Evolutionary conservation across 371 early-diverging fungal species (phyloP).

Genomic region (Rhizopus stolonifer): DNA sequence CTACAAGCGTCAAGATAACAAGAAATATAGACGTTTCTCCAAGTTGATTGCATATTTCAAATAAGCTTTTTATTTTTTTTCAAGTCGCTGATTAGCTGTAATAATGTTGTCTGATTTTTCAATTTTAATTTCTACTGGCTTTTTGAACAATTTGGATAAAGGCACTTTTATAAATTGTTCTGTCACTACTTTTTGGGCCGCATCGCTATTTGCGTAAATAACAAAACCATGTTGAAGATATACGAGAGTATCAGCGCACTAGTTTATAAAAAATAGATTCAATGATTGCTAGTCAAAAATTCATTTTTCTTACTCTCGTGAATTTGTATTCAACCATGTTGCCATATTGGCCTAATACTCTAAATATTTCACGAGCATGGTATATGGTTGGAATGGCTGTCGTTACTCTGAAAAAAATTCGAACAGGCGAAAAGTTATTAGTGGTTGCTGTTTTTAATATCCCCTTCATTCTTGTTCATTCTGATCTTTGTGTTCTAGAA

Average conservation of each 20-base stretch:
- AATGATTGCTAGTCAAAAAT: no score
- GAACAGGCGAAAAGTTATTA: conserved; percentile 9
- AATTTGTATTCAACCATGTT: conserved; percentile 32
- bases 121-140: conserved; percentile 25
- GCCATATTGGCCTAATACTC: conserved; percentile 23
- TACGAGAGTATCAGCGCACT: conserved; percentile 33
- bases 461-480: no score
- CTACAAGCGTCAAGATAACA: no score
- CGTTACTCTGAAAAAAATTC: conserved; percentile 23
- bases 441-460: no score
- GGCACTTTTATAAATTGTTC: conserved; percentile 27
- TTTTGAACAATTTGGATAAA: conserved; percentile 20
- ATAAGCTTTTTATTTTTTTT: background rate
- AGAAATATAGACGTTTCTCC: no score
- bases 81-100: background rate
- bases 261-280: no score
- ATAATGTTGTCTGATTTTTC: conserved; percentile 8
- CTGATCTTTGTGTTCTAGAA: background rate
- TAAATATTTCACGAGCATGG: conserved; percentile 29
- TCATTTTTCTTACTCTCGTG: conserved; percentile 19
- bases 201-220: conserved; percentile 23
- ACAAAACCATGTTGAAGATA: conserved; percentile 31
- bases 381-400: conserved; percentile 10
- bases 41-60: no score
- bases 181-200: conserved; percentile 23